These are phyloP conservation scores for Triticum urartu DNA, from an alignment of 176 grass and related monocot genomes.

Conservation along the genomic window DNA sequence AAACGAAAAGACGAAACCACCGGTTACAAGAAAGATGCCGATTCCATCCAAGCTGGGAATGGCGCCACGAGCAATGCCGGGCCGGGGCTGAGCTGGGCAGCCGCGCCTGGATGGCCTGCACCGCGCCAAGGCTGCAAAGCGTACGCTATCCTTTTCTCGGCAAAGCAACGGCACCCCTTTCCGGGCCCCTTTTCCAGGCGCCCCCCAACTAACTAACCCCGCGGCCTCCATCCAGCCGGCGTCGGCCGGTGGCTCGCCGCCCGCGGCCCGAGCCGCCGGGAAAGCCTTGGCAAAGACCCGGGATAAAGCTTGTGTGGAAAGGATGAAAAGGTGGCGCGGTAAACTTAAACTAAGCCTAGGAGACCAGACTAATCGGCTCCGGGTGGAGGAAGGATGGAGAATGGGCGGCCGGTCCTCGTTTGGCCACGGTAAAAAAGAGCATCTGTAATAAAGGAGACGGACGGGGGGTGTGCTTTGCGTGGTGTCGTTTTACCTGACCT, in stretches of 20 bases:
- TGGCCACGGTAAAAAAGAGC: neutral
- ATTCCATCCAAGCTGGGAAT: neutral
- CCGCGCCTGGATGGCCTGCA: no score
- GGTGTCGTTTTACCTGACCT: neutral
- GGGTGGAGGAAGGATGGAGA: neutral
- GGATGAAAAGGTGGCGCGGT: neutral
- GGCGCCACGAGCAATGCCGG: no score
- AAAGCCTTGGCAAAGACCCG: neutral
- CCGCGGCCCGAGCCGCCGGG: neutral
- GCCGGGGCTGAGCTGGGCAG: no score
- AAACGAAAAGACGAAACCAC: neutral
- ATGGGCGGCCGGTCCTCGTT: neutral
- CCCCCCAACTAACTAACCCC: neutral
- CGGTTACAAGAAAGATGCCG: neutral
- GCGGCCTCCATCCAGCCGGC: neutral
- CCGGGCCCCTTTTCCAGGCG: constrained; percentile 21
- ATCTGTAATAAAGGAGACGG: no score
- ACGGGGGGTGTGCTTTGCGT: neutral
- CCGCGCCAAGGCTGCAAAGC: no score
- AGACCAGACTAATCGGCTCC: no score
- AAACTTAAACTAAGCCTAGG: neutral
- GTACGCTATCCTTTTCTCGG: neutral
- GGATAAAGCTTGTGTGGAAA: constrained; percentile 8
- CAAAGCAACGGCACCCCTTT: constrained; percentile 53
- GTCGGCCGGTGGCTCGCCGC: neutral